phyloP scores from a whole-genome alignment of 192 early-diverging fungal genomes.

The Fimicolochytrium jonesii region DNA sequence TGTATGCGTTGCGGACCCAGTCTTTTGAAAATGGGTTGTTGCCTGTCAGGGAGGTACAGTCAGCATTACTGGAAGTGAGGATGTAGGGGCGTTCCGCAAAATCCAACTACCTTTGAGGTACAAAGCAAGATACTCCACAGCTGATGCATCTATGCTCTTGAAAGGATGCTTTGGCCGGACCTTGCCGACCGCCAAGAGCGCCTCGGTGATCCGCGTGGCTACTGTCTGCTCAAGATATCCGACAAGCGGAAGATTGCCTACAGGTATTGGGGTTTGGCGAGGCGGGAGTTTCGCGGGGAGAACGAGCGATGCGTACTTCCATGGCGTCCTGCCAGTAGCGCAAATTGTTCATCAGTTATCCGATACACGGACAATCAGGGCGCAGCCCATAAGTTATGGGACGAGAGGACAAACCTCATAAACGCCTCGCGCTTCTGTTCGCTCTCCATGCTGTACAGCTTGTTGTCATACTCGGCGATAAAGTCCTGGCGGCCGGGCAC shows the following conservation, averaged over 20 bases:
- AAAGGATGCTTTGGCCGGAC: conserved; percentile 50
- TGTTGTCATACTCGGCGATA: conserved; percentile 46
- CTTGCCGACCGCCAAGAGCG: conserved; percentile 37
- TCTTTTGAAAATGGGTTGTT: conserved; percentile 42
- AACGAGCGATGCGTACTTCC: conserved; percentile 35
- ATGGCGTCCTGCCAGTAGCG: conserved; percentile 53
- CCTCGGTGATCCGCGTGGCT: conserved; percentile 33
- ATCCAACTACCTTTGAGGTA: conserved; percentile 46
- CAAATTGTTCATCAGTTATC: no score
- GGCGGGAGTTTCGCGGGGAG: conserved; percentile 53
- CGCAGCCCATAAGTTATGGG: neutral
- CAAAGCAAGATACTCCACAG: conserved; percentile 45
- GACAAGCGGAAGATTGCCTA: conserved; percentile 42
- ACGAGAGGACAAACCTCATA: conserved; percentile 30
- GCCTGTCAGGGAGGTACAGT: conserved; percentile 21
- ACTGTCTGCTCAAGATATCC: conserved; percentile 55
- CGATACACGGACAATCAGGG: no score
- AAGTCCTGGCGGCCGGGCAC: conserved; percentile 31
- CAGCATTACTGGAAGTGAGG: neutral
- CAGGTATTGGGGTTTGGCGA: conserved; percentile 27
- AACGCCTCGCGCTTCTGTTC: conserved; percentile 34
- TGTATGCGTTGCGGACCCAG: conserved; percentile 35
- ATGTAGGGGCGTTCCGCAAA: neutral
- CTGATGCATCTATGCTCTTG: conserved; percentile 34
- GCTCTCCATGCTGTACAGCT: conserved; percentile 39